Percentiles rank a stretch among this genome's conserved stretches.
phyloP scores from a whole-genome alignment of 2,329 filamentous ascomycete species.

The Aureobasidium sp. region DNA sequence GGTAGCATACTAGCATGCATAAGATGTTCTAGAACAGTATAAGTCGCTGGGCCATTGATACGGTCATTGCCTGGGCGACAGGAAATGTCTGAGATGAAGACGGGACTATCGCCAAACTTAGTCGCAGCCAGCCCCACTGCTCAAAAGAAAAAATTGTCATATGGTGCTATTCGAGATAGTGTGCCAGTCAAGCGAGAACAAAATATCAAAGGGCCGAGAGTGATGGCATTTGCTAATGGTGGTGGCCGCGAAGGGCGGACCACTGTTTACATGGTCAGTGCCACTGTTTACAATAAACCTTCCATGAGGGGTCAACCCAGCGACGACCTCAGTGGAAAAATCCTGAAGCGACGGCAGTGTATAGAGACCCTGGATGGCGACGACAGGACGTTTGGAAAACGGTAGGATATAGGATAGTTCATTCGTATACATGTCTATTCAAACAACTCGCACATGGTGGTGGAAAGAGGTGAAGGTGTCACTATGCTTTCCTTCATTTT shows the following conservation, averaged over 20 bases:
- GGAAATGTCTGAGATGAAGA: slow-evolving; percentile 4
- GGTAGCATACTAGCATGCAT: not conserved
- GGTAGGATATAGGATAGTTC: not conserved
- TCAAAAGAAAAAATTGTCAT: slow-evolving; percentile 6
- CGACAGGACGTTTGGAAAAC: not conserved
- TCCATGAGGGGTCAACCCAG: slow-evolving; percentile 3
- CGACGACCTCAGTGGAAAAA: not conserved
- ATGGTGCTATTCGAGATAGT: not conserved
- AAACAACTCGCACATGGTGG: not conserved
- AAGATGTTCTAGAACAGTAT: not conserved
- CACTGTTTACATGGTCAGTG: slow-evolving; percentile 11
- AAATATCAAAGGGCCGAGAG: not conserved
- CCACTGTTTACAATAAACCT: slow-evolving; percentile 1
- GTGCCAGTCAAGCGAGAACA: not conserved
- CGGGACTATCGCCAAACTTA: not conserved
- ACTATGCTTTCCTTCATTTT: slow-evolving; percentile 8
- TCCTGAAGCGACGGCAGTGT: not conserved
- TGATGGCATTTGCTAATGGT: slow-evolving; percentile 5
- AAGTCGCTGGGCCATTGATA: not conserved
- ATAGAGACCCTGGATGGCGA: not conserved
- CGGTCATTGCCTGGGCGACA: not conserved
- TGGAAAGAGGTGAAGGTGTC: not conserved
- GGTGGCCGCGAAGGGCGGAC: slow-evolving; percentile 3
- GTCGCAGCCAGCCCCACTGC: slow-evolving; percentile 5
- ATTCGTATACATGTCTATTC: not conserved